Percentiles rank a stretch among this genome's conserved stretches.
phyloP scores from a whole-genome alignment of 2,329 filamentous ascomycete genomes.

The Talaromyces sp. region DNA sequence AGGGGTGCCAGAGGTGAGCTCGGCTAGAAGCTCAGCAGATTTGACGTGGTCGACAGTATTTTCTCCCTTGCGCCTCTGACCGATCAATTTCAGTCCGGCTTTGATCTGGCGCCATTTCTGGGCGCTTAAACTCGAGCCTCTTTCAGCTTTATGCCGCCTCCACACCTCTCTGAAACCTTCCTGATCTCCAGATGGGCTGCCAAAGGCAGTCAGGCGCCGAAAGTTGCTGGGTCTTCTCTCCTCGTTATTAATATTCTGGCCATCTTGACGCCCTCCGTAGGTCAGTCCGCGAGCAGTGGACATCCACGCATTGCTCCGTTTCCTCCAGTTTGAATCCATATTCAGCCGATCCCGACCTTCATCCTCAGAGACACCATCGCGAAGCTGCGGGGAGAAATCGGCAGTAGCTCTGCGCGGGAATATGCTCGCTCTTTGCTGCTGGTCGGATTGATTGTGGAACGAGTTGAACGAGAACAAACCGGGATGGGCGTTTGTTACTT shows the following conservation, averaged over 20 bases:
- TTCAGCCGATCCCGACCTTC: slow-evolving; percentile 63
- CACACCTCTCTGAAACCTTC: slow-evolving; percentile 59
- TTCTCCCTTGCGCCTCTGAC: slow-evolving; percentile 75
- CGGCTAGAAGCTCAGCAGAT: slow-evolving; percentile 92
- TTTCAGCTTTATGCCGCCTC: slow-evolving; percentile 51
- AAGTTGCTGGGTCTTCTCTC: slow-evolving; percentile 58
- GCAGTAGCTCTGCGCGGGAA: slow-evolving; percentile 62
- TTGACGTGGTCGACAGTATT: slow-evolving; percentile 85
- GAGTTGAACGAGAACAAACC: slow-evolving; percentile 42
- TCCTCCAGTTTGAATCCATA: slow-evolving; percentile 52
- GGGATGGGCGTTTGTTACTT: slow-evolving; percentile 33
- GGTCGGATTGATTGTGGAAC: slow-evolving; percentile 30
- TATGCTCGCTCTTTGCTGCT: slow-evolving; percentile 42
- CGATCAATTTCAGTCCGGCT: slow-evolving; percentile 73
- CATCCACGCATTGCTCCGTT: slow-evolving; percentile 54
- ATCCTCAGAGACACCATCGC: slow-evolving; percentile 67
- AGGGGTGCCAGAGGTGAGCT: slow-evolving; percentile 84
- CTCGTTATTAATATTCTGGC: slow-evolving; percentile 44
- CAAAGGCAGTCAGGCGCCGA: slow-evolving; percentile 59
- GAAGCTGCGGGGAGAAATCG: slow-evolving; percentile 49
- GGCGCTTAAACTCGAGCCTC: slow-evolving; percentile 65
- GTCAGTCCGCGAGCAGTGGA: slow-evolving; percentile 40
- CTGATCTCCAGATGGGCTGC: slow-evolving; percentile 57
- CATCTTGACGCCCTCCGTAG: slow-evolving; percentile 47
- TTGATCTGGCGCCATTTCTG: slow-evolving; percentile 93